Base-by-base conservation (phyloP, 73 alveolate species). In the Paramecium sonneborni region DNA sequence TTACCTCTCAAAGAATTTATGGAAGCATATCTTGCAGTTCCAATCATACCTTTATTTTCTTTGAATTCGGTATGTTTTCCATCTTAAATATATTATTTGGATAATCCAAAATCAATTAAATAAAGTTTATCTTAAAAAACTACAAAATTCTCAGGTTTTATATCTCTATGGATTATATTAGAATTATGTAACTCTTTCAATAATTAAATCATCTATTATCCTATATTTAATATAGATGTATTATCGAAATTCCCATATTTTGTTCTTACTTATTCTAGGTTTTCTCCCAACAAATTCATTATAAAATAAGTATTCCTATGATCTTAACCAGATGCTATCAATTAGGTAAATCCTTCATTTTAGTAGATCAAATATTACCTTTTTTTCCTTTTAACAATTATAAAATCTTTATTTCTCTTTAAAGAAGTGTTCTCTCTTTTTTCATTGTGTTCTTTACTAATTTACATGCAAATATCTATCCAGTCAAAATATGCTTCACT, bases 61-160 rank as follows among this genome's bases (percentile, higher is more conserved):
- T 15, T 24, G 55, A 20, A 58, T 74, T 57, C 87, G 57, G 57
- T 85, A 34, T 85, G 93, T 26, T 85, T 85, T 20, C 90, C 90
- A 35, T 96, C 96, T 62, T 96, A 96, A 23, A 93, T 79, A 85
- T 95, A 97, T 76, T 93, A 72, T 92, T 96, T 97, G 11, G 99
- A 95, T 21, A 96, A 86, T 55, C 99, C 99, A 92, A 97, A 97
- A 93, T 97, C 99, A 79, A 97, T 96, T 5, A 95, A 76, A 93
- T 96, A 94, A 32, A 96, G 92, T 57, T 96, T 93, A 12, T 92
- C 95, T 11, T 86, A 34, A 23, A 92, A 93, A 12, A 94, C 93
- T 57, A 94, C 79, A 85, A 94, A 94, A 34, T 94, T 94, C 46
- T 94, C 97, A 4, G 93, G 93, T 23, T 85, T 85, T 11, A 85